Conservation (phyloP, 2,329 filamentous ascomycete species). For the Blumeria graminis region DNA sequence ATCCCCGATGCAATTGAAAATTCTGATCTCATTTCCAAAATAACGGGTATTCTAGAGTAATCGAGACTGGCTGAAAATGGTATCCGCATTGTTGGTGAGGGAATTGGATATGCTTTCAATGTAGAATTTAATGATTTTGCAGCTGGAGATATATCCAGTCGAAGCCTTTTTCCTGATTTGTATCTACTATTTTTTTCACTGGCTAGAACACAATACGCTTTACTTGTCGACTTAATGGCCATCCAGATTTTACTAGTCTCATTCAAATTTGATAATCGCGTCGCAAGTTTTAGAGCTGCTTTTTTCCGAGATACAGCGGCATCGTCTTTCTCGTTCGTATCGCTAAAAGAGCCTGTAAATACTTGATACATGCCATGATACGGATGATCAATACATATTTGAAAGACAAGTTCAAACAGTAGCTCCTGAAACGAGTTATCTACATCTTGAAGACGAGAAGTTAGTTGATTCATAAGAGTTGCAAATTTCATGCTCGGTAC, state of each 20-base stretch:
- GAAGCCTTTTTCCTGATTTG: slow-evolving; percentile 40
- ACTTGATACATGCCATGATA: slow-evolving; percentile 97
- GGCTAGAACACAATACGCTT: slow-evolving; percentile 38
- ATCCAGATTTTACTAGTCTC: slow-evolving; percentile 35
- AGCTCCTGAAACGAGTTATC: slow-evolving; percentile 49
- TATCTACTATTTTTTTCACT: slow-evolving; percentile 39
- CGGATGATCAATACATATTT: slow-evolving; percentile 78
- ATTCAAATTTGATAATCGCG: slow-evolving; percentile 28
- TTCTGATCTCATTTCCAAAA: slow-evolving; percentile 43
- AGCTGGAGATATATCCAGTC: slow-evolving; percentile 35
- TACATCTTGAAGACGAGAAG: slow-evolving; percentile 64
- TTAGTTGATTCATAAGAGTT: slow-evolving; percentile 80
- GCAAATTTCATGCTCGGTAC: slow-evolving; percentile 88
- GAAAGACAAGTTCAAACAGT: slow-evolving; percentile 47
- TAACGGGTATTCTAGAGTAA: slow-evolving; percentile 54
- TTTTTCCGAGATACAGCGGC: slow-evolving; percentile 47
- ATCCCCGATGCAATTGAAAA: slow-evolving; percentile 78
- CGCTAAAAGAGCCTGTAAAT: slow-evolving; percentile 54
- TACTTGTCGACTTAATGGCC: slow-evolving; percentile 49
- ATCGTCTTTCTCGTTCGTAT: slow-evolving; percentile 46
- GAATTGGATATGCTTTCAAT: slow-evolving; percentile 43
- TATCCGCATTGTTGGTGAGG: slow-evolving; percentile 75
- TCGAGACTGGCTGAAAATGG: slow-evolving; percentile 46
- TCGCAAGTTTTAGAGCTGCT: slow-evolving; percentile 44
- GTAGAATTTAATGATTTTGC: slow-evolving; percentile 38